These are phyloP conservation scores for Nicotiana otophora DNA, from an alignment of 257 asterid genomes.

Conservation along the genomic window DNA sequence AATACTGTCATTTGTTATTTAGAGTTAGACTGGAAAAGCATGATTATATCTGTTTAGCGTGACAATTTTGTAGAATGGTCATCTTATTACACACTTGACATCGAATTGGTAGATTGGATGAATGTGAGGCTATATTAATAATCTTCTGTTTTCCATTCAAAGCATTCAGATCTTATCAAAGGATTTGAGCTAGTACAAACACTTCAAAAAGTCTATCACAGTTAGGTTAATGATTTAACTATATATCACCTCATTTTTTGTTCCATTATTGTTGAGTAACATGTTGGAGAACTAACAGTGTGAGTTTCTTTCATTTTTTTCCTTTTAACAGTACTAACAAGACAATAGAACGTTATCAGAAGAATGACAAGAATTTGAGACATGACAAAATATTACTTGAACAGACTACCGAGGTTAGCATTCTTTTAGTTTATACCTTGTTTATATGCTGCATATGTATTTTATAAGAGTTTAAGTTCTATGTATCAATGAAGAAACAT, in stretches of 20 bases:
- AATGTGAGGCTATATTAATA: neutral
- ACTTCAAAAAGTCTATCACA: neutral
- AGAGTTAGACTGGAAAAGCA: neutral
- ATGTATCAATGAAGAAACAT: too few species aligned
- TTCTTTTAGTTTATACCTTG: neutral
- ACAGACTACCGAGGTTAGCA: constrained; percentile 26
- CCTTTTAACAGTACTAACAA: constrained; percentile 15
- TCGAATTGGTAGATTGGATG: neutral
- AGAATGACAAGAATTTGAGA: constrained; percentile 19
- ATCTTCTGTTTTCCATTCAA: neutral
- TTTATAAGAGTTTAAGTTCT: neutral
- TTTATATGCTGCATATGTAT: neutral
- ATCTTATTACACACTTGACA: neutral
- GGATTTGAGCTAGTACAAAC: neutral
- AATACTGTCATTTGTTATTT: neutral
- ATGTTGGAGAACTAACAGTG: neutral
- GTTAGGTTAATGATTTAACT: neutral
- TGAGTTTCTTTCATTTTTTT: neutral
- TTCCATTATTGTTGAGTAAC: neutral
- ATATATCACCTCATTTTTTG: neutral
- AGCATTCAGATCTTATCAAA: neutral
- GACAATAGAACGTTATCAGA: constrained; percentile 34
- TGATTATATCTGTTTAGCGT: neutral
- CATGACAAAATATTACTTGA: constrained; percentile 3
- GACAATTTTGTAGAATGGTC: neutral